These are phyloP conservation scores for Leishmania martiniquensis DNA, from an alignment of 208 protist genomes.

Conservation along the genomic window DNA sequence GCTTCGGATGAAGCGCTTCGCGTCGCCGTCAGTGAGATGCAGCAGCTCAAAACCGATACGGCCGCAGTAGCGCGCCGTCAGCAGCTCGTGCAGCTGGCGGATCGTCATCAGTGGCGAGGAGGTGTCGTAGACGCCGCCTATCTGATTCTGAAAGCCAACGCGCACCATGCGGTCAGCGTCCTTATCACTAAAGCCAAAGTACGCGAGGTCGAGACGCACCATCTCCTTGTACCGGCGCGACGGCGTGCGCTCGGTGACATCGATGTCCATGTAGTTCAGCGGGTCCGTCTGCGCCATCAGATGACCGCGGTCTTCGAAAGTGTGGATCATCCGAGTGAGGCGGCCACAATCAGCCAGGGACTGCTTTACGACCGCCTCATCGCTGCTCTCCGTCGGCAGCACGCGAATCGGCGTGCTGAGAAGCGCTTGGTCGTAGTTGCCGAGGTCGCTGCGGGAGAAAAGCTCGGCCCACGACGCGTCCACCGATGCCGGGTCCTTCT, in stretches of 20 bases:
- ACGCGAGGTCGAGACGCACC: conserved; percentile 77
- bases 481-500: conserved; percentile 73
- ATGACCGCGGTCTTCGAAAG: conserved; percentile 91
- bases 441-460: conserved; percentile 47
- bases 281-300: conserved; percentile 84
- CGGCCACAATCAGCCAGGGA: conserved; percentile 78
- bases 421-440: conserved; percentile 61
- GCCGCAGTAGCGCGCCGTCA: conserved; percentile 89
- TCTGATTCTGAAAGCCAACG: conserved; percentile 77
- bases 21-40: conserved; percentile 92
- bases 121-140: conserved; percentile 77
- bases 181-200: conserved; percentile 78
- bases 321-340: conserved; percentile 88
- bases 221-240: conserved; percentile 58
- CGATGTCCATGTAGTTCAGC: conserved; percentile 68
- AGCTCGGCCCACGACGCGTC: conserved; percentile 75
- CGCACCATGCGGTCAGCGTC: conserved; percentile 76
- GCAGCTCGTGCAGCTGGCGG: conserved; percentile 68
- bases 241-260: conserved; percentile 45
- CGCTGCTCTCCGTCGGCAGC: conserved; percentile 41
- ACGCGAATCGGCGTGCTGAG: conserved; percentile 69
- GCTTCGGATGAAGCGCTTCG: conserved; percentile 92
- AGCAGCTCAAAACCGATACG: conserved; percentile 95
- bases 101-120: conserved; percentile 77
- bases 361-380: conserved; percentile 57